Conservation (phyloP, 2,329 filamentous ascomycete species). For the Nigrograna mackinnonii region DNA sequence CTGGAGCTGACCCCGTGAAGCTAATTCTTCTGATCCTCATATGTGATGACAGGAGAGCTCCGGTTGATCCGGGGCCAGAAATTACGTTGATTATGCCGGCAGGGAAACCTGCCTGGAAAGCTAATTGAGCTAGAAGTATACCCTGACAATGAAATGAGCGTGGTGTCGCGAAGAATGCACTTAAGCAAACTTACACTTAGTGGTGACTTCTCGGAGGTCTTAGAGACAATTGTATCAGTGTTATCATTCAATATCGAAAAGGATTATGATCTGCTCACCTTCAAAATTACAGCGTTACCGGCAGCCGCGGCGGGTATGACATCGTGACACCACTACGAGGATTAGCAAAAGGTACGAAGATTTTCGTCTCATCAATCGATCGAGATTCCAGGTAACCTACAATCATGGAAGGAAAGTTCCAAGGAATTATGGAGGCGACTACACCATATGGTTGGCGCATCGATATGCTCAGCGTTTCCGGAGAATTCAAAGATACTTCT, state of each 20-base stretch:
- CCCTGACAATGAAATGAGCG: conserved; percentile 59
- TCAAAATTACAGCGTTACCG: no score
- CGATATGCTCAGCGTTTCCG: conserved; percentile 70
- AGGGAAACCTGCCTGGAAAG: conserved; percentile 61
- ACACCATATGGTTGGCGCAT: conserved; percentile 56
- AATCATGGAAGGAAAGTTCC: neutral
- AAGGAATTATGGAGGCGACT: neutral
- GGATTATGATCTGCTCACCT: no score
- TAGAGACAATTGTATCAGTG: conserved; percentile 1
- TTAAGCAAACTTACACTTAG: conserved; percentile 59
- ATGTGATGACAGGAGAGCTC: neutral
- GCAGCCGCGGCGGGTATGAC: no score
- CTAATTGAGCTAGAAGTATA: conserved; percentile 57
- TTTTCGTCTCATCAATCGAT: no score
- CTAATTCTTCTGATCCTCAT: conserved; percentile 67
- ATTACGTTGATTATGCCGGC: conserved; percentile 62
- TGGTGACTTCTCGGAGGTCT: conserved; percentile 46
- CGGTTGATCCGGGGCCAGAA: neutral
- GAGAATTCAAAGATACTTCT: no score
- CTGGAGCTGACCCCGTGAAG: conserved; percentile 74
- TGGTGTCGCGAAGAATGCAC: conserved; percentile 58
- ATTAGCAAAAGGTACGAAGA: no score
- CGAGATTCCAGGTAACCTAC: no score
- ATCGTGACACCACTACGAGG: no score
- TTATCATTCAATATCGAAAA: conserved; percentile 55